Conservation (phyloP, 495 filamentous ascomycete species). For the Pyrenopolyporus hunteri region DNA sequence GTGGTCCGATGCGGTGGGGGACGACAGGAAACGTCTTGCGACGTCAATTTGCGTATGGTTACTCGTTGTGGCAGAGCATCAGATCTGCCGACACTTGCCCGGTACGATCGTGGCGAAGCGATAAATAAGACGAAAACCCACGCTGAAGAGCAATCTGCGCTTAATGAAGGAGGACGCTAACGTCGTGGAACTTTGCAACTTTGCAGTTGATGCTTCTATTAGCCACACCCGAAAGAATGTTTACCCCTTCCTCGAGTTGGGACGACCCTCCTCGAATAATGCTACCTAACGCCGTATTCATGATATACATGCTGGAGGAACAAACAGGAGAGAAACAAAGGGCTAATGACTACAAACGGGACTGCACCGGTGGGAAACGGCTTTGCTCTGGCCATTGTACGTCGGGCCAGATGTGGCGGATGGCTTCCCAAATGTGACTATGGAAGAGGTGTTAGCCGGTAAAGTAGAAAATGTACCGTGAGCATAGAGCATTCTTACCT, state of each 20-base stretch:
- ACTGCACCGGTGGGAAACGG: conserved; percentile 46
- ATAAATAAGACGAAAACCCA: conserved; percentile 40
- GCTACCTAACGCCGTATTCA: conserved; percentile 29
- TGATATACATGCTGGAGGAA: conserved; percentile 30
- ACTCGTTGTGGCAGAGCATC: conserved; percentile 12
- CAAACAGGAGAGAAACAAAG: conserved; percentile 11
- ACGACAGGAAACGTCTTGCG: conserved; percentile 36
- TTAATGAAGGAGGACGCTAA: conserved; percentile 34
- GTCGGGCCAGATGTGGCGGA: conserved; percentile 83
- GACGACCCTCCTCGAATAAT: conserved; percentile 11
- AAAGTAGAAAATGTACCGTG: conserved; percentile 8
- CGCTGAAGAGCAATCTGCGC: conserved; percentile 23
- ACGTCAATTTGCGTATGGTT: conserved; percentile 13
- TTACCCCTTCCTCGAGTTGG: conserved; percentile 2
- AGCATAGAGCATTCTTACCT: conserved; percentile 59
- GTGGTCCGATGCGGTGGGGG: conserved; percentile 35
- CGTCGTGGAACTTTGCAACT: conserved; percentile 37
- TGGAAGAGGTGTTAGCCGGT: conserved; percentile 35
- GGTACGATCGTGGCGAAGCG: conserved; percentile 34
- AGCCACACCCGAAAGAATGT: conserved; percentile 15
- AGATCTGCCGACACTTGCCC: conserved; percentile 20
- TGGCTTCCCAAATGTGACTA: conserved; percentile 89
- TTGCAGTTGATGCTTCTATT: conserved; percentile 32
- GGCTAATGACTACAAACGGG: conserved; percentile 32
- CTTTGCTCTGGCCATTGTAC: conserved; percentile 77